A percentile compares a stretch with the other conserved stretches of the same genome.
phyloP scores from a whole-genome alignment of 73 alveolate species.

The Effrenium voratum region DNA sequence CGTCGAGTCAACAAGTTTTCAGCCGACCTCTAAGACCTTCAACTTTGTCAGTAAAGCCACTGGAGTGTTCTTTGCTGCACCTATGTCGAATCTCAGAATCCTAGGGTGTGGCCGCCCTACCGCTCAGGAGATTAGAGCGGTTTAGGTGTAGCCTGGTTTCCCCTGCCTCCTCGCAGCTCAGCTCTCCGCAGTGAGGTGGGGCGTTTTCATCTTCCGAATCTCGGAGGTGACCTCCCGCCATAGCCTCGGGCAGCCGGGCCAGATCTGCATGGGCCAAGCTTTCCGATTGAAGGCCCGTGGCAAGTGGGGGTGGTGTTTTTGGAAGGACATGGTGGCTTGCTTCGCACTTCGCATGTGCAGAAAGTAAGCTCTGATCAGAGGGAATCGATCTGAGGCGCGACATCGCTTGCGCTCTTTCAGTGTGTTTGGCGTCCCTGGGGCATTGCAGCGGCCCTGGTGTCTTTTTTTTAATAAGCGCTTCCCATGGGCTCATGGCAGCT shows the following conservation, averaged over 20 bases:
- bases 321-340: background rate
- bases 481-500: background rate
- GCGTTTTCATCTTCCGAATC: constrained; percentile 85
- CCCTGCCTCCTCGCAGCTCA: too few species aligned
- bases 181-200: too few species aligned
- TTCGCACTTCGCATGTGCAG: background rate
- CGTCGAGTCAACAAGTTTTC: too few species aligned
- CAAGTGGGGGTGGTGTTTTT: background rate
- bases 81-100: too few species aligned
- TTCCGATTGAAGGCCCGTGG: background rate
- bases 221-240: constrained; percentile 85
- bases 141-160: too few species aligned
- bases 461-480: background rate
- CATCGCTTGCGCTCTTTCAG: constrained; percentile 72
- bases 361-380: background rate
- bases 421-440: constrained; percentile 92
- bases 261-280: background rate
- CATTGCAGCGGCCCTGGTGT: background rate
- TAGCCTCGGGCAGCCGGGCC: background rate
- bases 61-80: too few species aligned
- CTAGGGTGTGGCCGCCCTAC: too few species aligned
- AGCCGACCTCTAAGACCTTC: too few species aligned
- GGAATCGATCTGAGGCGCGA: constrained; percentile 14
- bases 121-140: too few species aligned
- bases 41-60: too few species aligned